Conservation (phyloP, 1,284 basidiomycete species). For the Boletus hoseneyae region DNA sequence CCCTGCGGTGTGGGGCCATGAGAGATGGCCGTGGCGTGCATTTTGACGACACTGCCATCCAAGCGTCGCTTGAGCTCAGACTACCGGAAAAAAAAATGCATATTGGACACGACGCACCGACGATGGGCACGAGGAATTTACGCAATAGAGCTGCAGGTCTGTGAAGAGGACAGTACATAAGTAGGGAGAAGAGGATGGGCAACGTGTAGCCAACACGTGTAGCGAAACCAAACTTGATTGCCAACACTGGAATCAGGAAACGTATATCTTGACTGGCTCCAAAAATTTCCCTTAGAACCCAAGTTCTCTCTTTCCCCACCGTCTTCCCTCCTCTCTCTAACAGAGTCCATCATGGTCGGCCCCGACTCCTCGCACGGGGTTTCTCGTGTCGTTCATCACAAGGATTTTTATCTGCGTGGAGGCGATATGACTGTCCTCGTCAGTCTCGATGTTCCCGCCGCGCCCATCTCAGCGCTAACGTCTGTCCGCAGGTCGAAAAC, state of each 20-base stretch:
- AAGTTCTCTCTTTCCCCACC: slow-evolving; percentile 25
- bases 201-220: slow-evolving; percentile 43
- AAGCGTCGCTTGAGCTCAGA: slow-evolving; percentile 12
- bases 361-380: slow-evolving; percentile 27
- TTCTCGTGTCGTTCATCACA: slow-evolving; percentile 33
- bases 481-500: slow-evolving; percentile 40
- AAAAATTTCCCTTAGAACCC: slow-evolving; percentile 35
- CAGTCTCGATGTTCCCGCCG: slow-evolving; percentile 23
- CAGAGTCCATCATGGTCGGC: slow-evolving; percentile 23
- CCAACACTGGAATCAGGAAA: slow-evolving; percentile 28
- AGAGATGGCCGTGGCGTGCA: not conserved
- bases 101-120: slow-evolving; percentile 5
- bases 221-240: slow-evolving; percentile 20
- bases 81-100: not conserved
- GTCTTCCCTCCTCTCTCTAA: slow-evolving; percentile 24
- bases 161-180: slow-evolving; percentile 21
- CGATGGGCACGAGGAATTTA: slow-evolving; percentile 20
- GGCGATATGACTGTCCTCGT: slow-evolving; percentile 56
- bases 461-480: slow-evolving; percentile 12
- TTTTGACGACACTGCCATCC: not conserved
- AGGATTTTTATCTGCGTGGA: slow-evolving; percentile 49
- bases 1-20: not conserved
- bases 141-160: slow-evolving; percentile 23
- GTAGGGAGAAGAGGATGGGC: slow-evolving; percentile 13
- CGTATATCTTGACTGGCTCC: slow-evolving; percentile 35